Percentiles rank a stretch among this genome's conserved stretches.
Evolutionary conservation across 106 monocot species (phyloP).

Genomic region (Dioscorea zingiberensis): DNA sequence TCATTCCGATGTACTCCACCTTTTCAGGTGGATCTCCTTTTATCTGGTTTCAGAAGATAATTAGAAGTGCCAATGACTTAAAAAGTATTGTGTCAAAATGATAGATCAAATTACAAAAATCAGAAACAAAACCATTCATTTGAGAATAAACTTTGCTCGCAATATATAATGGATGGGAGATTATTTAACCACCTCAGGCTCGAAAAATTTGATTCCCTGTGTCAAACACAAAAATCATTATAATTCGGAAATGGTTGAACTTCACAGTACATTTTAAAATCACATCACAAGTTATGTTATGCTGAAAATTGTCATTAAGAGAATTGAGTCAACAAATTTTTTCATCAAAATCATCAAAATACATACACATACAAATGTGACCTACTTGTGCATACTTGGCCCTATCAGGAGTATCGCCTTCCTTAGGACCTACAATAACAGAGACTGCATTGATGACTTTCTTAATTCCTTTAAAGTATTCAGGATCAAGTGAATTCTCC

Average conservation of each 20-base stretch:
- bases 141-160: no score
- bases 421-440: constrained; percentile 96
- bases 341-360: background rate
- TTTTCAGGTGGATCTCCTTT: constrained; percentile 95
- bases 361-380: background rate
- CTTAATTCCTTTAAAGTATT: constrained; percentile 76
- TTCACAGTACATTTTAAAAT: no score
- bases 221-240: constrained; percentile 5
- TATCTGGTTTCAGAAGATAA: constrained; percentile 44
- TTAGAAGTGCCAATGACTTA: background rate
- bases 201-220: constrained; percentile 86
- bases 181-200: constrained; percentile 53
- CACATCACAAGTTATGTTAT: no score
- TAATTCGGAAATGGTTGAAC: no score
- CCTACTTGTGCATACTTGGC: constrained; percentile 89
- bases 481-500: constrained; percentile 53
- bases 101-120: no score
- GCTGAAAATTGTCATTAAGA: no score
- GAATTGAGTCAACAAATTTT: no score
- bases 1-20: constrained; percentile 89
- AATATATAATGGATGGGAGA: no score
- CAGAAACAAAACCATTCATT: no score
- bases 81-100: background rate
- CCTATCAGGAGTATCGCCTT: constrained; percentile 99
- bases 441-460: constrained; percentile 90